These are phyloP conservation scores for Lichina pygmaea DNA, from an alignment of 495 filamentous ascomycete species.

Conservation along the genomic window DNA sequence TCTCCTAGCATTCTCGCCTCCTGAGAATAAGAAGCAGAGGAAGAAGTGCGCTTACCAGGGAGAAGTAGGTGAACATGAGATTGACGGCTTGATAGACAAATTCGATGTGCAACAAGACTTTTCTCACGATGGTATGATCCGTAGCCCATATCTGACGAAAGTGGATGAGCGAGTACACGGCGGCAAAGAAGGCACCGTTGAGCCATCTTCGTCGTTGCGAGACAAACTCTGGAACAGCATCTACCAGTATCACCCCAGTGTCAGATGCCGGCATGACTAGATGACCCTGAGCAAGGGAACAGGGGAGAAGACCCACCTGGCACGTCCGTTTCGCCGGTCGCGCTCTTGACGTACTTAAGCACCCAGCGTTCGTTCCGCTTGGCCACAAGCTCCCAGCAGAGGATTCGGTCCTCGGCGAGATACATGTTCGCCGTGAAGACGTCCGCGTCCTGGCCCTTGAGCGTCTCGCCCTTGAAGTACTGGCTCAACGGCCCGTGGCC, in stretches of 20 bases:
- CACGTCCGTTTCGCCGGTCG: constrained; percentile 91
- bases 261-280: not conserved
- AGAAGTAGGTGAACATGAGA: constrained; percentile 90
- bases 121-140: constrained; percentile 71
- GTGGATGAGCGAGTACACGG: constrained; percentile 90
- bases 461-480: constrained; percentile 96
- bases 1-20: not conserved
- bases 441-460: constrained; percentile 90
- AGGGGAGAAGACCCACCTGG: constrained; percentile 31
- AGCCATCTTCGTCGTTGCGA: constrained; percentile 90
- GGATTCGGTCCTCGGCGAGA: constrained; percentile 88
- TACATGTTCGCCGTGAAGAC: constrained; percentile 99
- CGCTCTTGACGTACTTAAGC: constrained; percentile 86
- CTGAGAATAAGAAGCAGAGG: too few species aligned
- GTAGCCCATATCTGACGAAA: constrained; percentile 82
- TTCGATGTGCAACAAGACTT: constrained; percentile 81
- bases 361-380: constrained; percentile 92
- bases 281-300: not conserved
- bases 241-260: constrained; percentile 8
- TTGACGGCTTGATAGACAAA: constrained; percentile 85
- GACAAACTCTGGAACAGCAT: constrained; percentile 74
- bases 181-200: constrained; percentile 96
- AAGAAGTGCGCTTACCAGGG: constrained; percentile 25
- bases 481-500: constrained; percentile 89
- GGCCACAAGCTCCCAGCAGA: constrained; percentile 96